These are phyloP conservation scores for Cryptosporidium viatorum DNA, from an alignment of 169 alveolate species.

Conservation along the genomic window DNA sequence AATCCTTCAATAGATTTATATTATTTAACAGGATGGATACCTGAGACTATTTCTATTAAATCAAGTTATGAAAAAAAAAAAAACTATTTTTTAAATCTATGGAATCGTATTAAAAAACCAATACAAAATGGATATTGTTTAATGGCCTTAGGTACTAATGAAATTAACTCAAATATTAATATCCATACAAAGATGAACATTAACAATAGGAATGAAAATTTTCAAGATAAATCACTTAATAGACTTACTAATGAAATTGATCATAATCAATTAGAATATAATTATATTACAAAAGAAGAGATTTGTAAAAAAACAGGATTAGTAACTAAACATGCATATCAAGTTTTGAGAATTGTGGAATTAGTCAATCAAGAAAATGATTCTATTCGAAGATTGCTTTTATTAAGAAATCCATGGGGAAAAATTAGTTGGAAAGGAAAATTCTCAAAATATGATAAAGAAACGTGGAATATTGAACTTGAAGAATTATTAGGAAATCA, in stretches of 20 bases:
- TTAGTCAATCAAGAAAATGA: conserved; percentile 64
- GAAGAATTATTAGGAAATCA: conserved; percentile 75
- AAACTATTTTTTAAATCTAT: conserved; percentile 14
- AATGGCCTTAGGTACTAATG: conserved; percentile 62
- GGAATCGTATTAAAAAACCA: conserved; percentile 43
- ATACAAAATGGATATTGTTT: conserved; percentile 43
- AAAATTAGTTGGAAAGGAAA: conserved; percentile 89
- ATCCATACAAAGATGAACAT: background rate
- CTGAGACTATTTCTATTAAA: conserved; percentile 88
- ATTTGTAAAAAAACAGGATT: conserved; percentile 77
- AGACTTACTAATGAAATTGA: background rate
- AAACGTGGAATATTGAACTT: conserved; percentile 80
- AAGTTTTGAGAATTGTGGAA: conserved; percentile 83
- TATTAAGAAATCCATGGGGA: conserved; percentile 95
- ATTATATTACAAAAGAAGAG: conserved; percentile 16
- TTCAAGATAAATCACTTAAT: background rate
- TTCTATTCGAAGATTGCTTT: conserved; percentile 78
- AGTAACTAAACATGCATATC: conserved; percentile 90
- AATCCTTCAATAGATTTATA: conserved; percentile 93
- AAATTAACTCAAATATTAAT: background rate
- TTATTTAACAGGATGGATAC: conserved; percentile 94
- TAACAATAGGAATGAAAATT: background rate
- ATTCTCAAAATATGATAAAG: conserved; percentile 82
- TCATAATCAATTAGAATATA: background rate
- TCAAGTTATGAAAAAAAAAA: conserved; percentile 53